Conservation (phyloP, 345 rosid species). For the Syzygium grande region DNA sequence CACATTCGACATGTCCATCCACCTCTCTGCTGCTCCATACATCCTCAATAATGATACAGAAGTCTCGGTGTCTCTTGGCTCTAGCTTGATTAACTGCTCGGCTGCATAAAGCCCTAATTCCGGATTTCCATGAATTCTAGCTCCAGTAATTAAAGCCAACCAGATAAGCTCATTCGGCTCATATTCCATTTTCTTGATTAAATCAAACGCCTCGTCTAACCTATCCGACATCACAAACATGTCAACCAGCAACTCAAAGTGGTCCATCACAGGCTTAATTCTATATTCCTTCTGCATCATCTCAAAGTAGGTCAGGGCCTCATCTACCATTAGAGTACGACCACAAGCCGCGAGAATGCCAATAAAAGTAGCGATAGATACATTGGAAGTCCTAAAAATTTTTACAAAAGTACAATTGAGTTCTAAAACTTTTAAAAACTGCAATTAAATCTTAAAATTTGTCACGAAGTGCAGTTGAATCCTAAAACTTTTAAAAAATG, state of each 20-base stretch:
- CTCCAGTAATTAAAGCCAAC: conserved; percentile 37
- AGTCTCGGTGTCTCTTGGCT: conserved; percentile 23
- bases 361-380: conserved; percentile 18
- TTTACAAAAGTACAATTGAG: too few species aligned
- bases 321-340: conserved; percentile 35
- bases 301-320: conserved; percentile 39
- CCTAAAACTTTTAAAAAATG: too few species aligned
- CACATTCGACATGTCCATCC: conserved; percentile 31
- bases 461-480: too few species aligned
- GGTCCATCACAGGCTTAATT: conserved; percentile 41
- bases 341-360: conserved; percentile 55
- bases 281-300: conserved; percentile 40
- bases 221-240: conserved; percentile 37
- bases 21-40: conserved; percentile 24
- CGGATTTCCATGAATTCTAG: conserved; percentile 23
- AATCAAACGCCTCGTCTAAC: conserved; percentile 37
- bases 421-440: too few species aligned
- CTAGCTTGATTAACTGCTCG: conserved; percentile 34
- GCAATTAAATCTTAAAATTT: too few species aligned
- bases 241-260: conserved; percentile 30
- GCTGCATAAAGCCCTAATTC: conserved; percentile 38
- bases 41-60: conserved; percentile 17
- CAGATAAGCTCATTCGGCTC: conserved; percentile 33
- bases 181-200: conserved; percentile 31
- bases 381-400: too few species aligned